phyloP scores from a whole-genome alignment of 83 land plant species.

The Diphasiastrum complanatum region DNA sequence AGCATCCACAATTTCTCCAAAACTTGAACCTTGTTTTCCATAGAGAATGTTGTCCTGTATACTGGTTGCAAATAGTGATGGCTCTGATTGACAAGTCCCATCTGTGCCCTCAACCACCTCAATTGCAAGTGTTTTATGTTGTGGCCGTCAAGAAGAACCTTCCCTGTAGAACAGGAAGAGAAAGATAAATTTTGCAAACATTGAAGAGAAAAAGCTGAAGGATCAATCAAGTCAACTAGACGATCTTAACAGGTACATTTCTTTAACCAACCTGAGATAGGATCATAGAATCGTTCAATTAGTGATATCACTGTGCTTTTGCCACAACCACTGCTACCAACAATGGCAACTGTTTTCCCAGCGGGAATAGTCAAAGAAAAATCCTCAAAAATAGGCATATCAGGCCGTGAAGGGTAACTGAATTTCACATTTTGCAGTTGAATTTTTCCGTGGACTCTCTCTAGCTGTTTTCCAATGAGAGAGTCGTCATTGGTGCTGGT shows the following conservation, averaged over 20 bases:
- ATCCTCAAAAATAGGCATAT: conserved; percentile 48
- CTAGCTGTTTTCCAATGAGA: conserved; percentile 46
- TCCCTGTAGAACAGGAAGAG: background rate
- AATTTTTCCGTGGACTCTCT: conserved; percentile 57
- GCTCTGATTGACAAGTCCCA: background rate
- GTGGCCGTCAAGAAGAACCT: background rate
- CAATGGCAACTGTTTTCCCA: conserved; percentile 83
- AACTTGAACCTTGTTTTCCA: background rate
- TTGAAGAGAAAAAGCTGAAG: too few species aligned
- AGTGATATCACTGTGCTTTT: conserved; percentile 92
- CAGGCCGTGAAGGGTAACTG: conserved; percentile 89
- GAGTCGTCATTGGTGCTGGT: conserved; percentile 40
- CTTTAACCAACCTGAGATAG: conserved; percentile 51
- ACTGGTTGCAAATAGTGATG: background rate
- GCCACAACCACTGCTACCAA: conserved; percentile 93
- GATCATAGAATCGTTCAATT: conserved; percentile 91
- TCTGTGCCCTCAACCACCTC: background rate
- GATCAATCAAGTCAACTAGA: too few species aligned
- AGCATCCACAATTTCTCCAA: background rate
- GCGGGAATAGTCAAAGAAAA: conserved; percentile 69
- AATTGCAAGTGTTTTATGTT: background rate
- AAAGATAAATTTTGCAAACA: too few species aligned
- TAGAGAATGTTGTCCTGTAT: background rate
- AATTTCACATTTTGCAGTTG: conserved; percentile 73
- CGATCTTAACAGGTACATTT: conserved; percentile 1